Conservation (phyloP, 192 early-diverging fungal genomes). For the Polychytrium aggregatum region DNA sequence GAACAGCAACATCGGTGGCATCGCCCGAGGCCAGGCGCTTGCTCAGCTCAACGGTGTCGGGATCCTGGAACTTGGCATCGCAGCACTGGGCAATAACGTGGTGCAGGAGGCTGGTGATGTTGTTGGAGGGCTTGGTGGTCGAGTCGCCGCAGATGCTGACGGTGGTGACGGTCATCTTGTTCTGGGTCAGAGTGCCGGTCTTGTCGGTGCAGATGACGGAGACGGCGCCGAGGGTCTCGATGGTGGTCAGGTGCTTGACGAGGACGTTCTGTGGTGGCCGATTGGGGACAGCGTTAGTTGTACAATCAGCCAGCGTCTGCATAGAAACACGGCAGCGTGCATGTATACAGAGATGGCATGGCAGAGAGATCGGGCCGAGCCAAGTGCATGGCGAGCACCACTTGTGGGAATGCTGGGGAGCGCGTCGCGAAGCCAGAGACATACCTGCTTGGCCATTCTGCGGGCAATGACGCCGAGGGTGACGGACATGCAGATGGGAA, state of each 20-base stretch:
- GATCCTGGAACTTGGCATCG: not conserved
- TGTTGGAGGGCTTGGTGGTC: slow-evolving; percentile 21
- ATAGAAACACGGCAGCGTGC: not conserved
- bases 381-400: too few relatives aligned
- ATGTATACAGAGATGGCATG: too few relatives aligned
- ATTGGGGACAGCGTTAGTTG: not conserved
- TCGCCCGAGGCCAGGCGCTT: not conserved
- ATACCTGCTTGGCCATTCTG: slow-evolving; percentile 58
- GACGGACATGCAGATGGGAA: slow-evolving; percentile 71
- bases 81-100: not conserved
- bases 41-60: slow-evolving; percentile 2
- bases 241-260: slow-evolving; percentile 69
- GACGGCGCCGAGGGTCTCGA: slow-evolving; percentile 81
- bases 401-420: too few relatives aligned
- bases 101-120: not conserved
- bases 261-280: slow-evolving; percentile 42
- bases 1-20: slow-evolving; percentile 10
- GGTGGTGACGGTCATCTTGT: slow-evolving; percentile 55
- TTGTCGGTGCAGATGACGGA: slow-evolving; percentile 73
- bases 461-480: slow-evolving; percentile 65
- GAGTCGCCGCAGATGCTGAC: slow-evolving; percentile 33
- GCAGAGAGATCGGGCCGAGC: too few relatives aligned
- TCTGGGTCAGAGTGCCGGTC: slow-evolving; percentile 82
- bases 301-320: not conserved
- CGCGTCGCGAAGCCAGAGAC: too few relatives aligned